Evolutionary conservation across 305 asterid species (phyloP).

Genomic region (Fraxinus angustifolia): DNA sequence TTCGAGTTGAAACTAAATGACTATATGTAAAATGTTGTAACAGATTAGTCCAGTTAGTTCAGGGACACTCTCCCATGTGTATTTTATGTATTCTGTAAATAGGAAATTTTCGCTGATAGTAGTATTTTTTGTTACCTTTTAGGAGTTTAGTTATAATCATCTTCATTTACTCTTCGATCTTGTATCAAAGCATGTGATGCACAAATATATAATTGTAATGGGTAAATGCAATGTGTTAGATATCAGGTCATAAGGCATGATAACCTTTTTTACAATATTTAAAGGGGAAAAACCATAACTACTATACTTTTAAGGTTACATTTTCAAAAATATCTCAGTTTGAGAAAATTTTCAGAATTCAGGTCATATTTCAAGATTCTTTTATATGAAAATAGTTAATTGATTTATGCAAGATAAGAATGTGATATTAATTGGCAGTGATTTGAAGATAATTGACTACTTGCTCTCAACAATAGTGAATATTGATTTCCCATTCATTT

Average conservation of each 20-base stretch:
- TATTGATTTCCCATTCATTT: neutral
- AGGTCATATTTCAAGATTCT: neutral
- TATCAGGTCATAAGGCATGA: neutral
- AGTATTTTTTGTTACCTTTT: neutral
- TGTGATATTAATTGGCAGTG: neutral
- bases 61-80: neutral
- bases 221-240: neutral
- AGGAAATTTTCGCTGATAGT: neutral
- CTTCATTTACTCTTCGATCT: neutral
- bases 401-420: neutral
- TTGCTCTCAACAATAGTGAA: neutral
- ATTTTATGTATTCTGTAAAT: neutral
- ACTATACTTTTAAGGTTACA: neutral
- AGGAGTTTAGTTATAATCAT: neutral
- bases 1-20: neutral
- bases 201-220: neutral
- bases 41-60: neutral
- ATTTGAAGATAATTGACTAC: neutral
- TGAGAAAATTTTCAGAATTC: neutral
- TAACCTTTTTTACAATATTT: neutral
- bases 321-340: neutral
- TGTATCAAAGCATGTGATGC: neutral
- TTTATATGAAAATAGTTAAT: neutral
- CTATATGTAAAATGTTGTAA: neutral
- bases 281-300: neutral